Percentiles rank a stretch among this genome's conserved stretches.
Evolutionary conservation across 2,329 filamentous ascomycete genomes (phyloP).

Genomic region (Xenoacremonium recifei): DNA sequence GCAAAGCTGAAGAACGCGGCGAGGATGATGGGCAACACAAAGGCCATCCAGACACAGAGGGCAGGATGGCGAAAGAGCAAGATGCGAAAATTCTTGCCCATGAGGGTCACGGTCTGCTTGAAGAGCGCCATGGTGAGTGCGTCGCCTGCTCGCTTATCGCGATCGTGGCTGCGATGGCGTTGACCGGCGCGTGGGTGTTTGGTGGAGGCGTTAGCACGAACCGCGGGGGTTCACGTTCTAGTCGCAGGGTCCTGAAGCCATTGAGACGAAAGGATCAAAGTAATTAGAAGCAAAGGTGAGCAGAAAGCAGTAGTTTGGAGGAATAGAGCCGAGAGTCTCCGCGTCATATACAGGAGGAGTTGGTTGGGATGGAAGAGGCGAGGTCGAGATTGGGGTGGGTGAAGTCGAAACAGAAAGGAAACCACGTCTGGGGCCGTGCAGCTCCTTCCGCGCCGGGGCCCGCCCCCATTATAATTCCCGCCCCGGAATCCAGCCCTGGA

Average conservation of each 20-base stretch:
- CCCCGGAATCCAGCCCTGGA: too few species aligned
- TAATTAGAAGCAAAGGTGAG: background rate
- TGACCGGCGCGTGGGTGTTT: constrained; percentile 2
- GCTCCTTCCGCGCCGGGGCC: too few species aligned
- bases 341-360: too few species aligned
- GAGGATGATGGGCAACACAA: constrained; percentile 58
- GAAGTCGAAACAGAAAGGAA: too few species aligned
- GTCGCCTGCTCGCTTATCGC: constrained; percentile 1
- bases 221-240: background rate
- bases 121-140: constrained; percentile 52
- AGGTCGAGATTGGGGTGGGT: too few species aligned
- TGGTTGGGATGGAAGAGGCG: too few species aligned
- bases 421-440: too few species aligned
- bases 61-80: constrained; percentile 52
- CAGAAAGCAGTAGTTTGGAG: background rate
- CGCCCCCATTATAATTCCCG: too few species aligned
- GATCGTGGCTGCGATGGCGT: background rate
- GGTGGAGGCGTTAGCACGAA: background rate
- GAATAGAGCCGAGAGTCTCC: too few species aligned
- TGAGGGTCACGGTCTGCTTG: constrained; percentile 60
- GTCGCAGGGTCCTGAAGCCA: background rate
- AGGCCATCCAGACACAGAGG: constrained; percentile 54
- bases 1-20: constrained; percentile 66
- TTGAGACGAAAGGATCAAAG: background rate
- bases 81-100: constrained; percentile 61